These are phyloP conservation scores for Melaleuca quinquenervia DNA, from an alignment of 345 rosid genomes.

Conservation along the genomic window DNA sequence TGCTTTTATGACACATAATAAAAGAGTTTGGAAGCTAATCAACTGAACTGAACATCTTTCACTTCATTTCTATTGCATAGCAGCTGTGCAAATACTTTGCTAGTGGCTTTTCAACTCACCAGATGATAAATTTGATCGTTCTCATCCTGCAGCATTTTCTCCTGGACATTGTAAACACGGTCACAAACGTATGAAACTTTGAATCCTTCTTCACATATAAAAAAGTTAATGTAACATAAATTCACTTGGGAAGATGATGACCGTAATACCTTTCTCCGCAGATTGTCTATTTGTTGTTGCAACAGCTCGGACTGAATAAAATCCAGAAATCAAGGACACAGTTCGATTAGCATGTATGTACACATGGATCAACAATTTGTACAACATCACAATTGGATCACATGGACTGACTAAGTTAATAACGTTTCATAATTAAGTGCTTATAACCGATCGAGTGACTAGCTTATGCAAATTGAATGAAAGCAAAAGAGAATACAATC, in stretches of 20 bases:
- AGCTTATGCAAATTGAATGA: not conserved
- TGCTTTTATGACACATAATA: not conserved
- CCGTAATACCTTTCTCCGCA: conserved; percentile 13
- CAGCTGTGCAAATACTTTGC: not conserved
- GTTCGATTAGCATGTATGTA: not conserved
- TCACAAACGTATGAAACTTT: not conserved
- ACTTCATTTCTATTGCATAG: not conserved
- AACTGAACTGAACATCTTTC: not conserved
- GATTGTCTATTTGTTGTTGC: conserved; percentile 16
- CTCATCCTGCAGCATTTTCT: conserved; percentile 21
- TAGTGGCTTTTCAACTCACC: conserved; percentile 5
- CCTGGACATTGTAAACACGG: not conserved
- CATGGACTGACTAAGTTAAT: not conserved
- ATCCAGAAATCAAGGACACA: not conserved
- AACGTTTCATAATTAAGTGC: not conserved
- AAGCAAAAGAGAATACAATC: not conserved
- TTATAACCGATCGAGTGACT: not conserved
- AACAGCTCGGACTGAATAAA: conserved; percentile 15
- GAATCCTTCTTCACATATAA: not conserved
- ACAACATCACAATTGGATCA: not conserved
- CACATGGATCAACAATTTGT: not conserved
- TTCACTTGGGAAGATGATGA: not conserved
- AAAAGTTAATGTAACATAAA: not conserved
- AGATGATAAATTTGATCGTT: conserved; percentile 15
- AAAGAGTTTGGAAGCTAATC: not conserved